Evolutionary conservation across 169 alveolate genomes (phyloP).

Genomic region (Cryptosporidium felis): DNA sequence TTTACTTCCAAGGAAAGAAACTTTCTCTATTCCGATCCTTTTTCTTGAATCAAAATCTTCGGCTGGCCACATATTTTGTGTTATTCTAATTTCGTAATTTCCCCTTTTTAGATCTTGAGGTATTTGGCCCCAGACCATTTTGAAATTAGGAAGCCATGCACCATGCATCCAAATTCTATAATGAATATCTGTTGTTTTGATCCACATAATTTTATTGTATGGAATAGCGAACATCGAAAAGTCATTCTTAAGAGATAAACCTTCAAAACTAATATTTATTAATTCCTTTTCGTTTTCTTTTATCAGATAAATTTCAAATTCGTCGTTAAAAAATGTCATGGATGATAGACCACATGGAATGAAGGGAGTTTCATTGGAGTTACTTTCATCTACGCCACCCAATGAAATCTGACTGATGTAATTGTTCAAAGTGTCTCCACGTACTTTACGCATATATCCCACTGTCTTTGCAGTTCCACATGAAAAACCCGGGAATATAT

Average conservation of each 20-base stretch:
- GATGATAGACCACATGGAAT: conserved; percentile 65
- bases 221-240: conserved; percentile 65
- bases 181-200: conserved; percentile 60
- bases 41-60: conserved; percentile 52
- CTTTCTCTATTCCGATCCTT: conserved; percentile 48
- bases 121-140: conserved; percentile 70
- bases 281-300: conserved; percentile 5
- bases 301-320: conserved; percentile 12
- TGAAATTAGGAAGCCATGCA: conserved; percentile 69
- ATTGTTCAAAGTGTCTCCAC: conserved; percentile 50
- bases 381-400: neutral
- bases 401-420: neutral
- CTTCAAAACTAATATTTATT: neutral
- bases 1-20: conserved; percentile 58
- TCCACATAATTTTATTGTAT: conserved; percentile 56
- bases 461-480: conserved; percentile 64
- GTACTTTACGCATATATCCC: conserved; percentile 12
- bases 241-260: conserved; percentile 24
- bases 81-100: conserved; percentile 36
- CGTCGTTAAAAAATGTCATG: conserved; percentile 44
- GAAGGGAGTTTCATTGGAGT: neutral
- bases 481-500: conserved; percentile 50
- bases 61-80: conserved; percentile 59
- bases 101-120: neutral
- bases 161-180: conserved; percentile 71